Conservation (phyloP, 768 basidiomycete species). For the Auriscalpium vulgare region DNA sequence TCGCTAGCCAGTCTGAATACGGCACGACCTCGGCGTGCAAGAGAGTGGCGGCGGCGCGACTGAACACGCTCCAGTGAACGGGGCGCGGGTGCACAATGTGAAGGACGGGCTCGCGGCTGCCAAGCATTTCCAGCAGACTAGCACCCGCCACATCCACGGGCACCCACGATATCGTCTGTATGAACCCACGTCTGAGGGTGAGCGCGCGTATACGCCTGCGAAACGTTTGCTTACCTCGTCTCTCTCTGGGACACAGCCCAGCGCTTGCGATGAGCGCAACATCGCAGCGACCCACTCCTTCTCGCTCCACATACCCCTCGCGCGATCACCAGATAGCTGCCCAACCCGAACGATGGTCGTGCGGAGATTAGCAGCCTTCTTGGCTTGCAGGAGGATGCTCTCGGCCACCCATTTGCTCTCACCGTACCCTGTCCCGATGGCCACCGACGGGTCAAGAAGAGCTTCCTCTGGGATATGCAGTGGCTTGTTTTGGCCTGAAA, state of each 20-base stretch:
- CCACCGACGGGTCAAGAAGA: constrained; percentile 13
- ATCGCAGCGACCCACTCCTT: constrained; percentile 1
- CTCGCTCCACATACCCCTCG: background rate
- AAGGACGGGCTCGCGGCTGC: background rate
- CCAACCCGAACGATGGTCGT: background rate
- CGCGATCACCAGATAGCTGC: background rate
- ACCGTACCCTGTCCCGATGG: constrained; percentile 2
- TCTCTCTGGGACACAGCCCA: background rate
- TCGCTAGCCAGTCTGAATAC: constrained; percentile 5
- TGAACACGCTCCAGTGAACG: background rate
- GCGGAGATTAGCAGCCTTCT: background rate
- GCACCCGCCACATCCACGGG: constrained; percentile 9
- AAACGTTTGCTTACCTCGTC: background rate
- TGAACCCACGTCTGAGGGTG: background rate
- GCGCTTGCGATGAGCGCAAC: background rate
- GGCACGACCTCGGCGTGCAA: constrained; percentile 2
- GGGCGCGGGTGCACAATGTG: constrained; percentile 11
- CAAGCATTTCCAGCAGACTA: constrained; percentile 6
- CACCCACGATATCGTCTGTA: constrained; percentile 8
- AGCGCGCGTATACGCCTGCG: background rate
- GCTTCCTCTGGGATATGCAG: constrained; percentile 2
- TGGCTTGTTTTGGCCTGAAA: background rate
- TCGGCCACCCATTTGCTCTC: constrained; percentile 9
- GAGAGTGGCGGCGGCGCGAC: background rate
- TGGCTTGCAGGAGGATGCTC: background rate